Evolutionary conservation across 768 basidiomycete genomes (phyloP).

Genomic region (Sistotremastrum suecicum): DNA sequence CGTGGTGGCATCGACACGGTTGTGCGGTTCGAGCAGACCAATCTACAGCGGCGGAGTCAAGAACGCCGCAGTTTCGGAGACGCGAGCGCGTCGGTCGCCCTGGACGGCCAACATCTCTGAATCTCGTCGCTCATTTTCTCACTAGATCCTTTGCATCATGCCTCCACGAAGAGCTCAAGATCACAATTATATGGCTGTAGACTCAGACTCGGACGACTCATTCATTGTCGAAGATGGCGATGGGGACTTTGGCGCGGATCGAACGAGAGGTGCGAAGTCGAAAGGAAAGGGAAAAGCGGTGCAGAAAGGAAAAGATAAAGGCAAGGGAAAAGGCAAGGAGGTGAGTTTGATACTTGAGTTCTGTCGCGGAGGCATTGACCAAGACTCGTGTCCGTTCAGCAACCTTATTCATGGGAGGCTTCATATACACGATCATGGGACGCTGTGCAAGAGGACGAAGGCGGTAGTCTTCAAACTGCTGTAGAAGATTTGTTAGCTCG

Average conservation of each 20-base stretch:
- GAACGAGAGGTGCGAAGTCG: slow-evolving; percentile 34
- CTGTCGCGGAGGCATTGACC: neutral
- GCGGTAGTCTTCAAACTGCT: slow-evolving; percentile 77
- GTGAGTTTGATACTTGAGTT: slow-evolving; percentile 13
- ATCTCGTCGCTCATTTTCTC: too few species aligned
- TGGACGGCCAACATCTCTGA: too few species aligned
- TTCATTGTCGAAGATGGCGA: slow-evolving; percentile 36
- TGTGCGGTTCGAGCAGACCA: too few species aligned
- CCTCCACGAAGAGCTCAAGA: neutral
- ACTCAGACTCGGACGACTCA: slow-evolving; percentile 64
- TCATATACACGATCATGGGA: slow-evolving; percentile 94
- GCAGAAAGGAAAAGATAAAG: slow-evolving; percentile 45
- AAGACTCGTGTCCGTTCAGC: slow-evolving; percentile 23
- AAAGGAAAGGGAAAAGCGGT: slow-evolving; percentile 38
- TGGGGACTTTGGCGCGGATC: slow-evolving; percentile 8
- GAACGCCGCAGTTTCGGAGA: too few species aligned
- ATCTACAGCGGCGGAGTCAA: too few species aligned
- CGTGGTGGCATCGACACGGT: too few species aligned
- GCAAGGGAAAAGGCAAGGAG: slow-evolving; percentile 41
- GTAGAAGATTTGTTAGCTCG: slow-evolving; percentile 84
- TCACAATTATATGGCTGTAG: slow-evolving; percentile 30
- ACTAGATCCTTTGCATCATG: neutral
- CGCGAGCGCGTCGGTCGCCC: too few species aligned
- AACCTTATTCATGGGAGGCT: slow-evolving; percentile 93
- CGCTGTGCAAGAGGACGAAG: slow-evolving; percentile 90